phyloP scores from a whole-genome alignment of 768 basidiomycete genomes.

The Scleroderma bovista region DNA sequence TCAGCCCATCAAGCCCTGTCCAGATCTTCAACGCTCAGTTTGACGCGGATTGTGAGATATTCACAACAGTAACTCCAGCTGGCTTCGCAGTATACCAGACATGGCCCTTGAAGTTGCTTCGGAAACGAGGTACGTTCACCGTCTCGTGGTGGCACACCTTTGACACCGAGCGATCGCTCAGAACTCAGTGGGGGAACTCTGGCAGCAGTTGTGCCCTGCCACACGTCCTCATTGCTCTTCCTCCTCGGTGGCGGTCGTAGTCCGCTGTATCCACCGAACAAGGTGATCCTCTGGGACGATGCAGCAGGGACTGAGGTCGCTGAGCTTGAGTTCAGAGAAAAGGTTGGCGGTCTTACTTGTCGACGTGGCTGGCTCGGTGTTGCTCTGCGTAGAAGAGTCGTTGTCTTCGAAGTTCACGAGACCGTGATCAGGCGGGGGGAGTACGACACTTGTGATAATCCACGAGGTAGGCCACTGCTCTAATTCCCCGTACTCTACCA shows the following conservation, averaged over 20 bases:
- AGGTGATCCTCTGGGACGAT: conserved; percentile 90
- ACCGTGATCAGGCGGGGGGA: conserved; percentile 60
- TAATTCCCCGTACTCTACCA: background rate
- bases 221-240: conserved; percentile 78
- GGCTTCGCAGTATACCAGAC: conserved; percentile 82
- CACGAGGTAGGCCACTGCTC: conserved; percentile 49
- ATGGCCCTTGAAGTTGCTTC: conserved; percentile 69
- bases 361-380: conserved; percentile 83
- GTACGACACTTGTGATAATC: conserved; percentile 88
- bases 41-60: conserved; percentile 75
- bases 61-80: conserved; percentile 71
- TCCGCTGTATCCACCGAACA: conserved; percentile 87
- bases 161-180: conserved; percentile 28
- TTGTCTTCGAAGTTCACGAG: conserved; percentile 67
- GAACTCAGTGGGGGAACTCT: conserved; percentile 79
- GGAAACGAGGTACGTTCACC: conserved; percentile 63
- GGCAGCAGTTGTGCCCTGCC: conserved; percentile 69
- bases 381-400: conserved; percentile 70
- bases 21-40: conserved; percentile 75
- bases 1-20: conserved; percentile 69
- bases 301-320: conserved; percentile 69
- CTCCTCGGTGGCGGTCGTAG: conserved; percentile 84
- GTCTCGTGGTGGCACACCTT: background rate
- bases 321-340: conserved; percentile 85
- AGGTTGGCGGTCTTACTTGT: conserved; percentile 73